Percentiles rank a stretch among this genome's conserved stretches.
Evolutionary conservation across 164 flowering plant species (phyloP).

Genomic region (Amborella trichopoda): DNA sequence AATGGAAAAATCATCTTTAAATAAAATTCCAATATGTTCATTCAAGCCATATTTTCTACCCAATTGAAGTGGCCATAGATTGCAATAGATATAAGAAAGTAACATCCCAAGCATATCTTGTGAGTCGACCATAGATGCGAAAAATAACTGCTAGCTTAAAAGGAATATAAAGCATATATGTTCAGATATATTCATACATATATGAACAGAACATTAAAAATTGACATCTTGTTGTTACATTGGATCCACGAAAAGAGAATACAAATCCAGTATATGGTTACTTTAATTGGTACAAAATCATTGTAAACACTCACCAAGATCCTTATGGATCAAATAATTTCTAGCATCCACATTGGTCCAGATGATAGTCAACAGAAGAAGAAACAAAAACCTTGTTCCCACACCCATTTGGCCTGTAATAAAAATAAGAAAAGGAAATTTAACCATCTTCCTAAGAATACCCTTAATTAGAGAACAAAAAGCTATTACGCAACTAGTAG

Average conservation of each 20-base stretch:
- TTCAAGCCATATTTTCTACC: no score
- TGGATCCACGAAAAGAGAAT: neutral
- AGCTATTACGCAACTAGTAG: no score
- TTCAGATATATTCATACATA: no score
- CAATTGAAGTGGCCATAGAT: no score
- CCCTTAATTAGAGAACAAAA: no score
- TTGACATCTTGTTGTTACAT: no score
- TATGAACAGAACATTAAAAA: no score
- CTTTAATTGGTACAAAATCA: neutral
- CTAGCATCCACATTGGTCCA: conserved; percentile 36
- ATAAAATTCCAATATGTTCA: no score
- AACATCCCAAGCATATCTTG: neutral
- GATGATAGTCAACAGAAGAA: conserved; percentile 30
- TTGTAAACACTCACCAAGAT: conserved; percentile 15
- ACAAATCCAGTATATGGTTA: no score
- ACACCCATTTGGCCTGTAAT: conserved; percentile 43
- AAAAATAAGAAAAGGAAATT: neutral
- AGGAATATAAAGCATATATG: neutral
- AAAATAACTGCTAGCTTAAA: neutral
- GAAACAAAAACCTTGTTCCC: conserved; percentile 32
- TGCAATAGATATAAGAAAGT: no score
- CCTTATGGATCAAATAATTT: conserved; percentile 9
- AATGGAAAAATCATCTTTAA: no score
- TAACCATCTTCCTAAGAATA: no score
- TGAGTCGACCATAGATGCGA: neutral